These are phyloP conservation scores for Boletellus deceptivus DNA, from an alignment of 1,284 basidiomycete species.

Conservation along the genomic window DNA sequence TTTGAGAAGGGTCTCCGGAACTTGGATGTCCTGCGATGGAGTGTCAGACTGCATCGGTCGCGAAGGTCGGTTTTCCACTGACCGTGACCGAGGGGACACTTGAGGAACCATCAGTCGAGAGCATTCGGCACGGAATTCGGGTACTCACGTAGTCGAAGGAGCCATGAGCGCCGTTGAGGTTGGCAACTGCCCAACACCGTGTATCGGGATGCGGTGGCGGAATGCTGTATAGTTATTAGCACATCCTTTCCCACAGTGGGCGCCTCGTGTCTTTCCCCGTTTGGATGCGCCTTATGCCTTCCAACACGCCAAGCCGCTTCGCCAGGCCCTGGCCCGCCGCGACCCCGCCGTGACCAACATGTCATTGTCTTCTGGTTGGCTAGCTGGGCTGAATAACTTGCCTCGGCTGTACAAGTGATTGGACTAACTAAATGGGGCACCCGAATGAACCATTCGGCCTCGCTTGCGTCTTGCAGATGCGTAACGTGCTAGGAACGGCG, in stretches of 20 bases:
- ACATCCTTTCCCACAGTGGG: constrained; percentile 23
- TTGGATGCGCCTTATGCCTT: background rate
- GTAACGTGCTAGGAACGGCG: constrained; percentile 11
- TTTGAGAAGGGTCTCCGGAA: constrained; percentile 98
- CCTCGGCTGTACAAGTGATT: too few relatives aligned
- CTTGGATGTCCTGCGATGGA: constrained; percentile 72
- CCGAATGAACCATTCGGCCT: too few relatives aligned
- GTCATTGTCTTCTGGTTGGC: too few relatives aligned
- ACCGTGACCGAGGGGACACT: constrained; percentile 74
- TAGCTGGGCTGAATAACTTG: too few relatives aligned
- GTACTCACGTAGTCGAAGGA: constrained; percentile 65
- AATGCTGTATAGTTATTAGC: constrained; percentile 31
- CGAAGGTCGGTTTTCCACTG: constrained; percentile 32
- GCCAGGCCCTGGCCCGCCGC: too few relatives aligned
- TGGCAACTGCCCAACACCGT: background rate
- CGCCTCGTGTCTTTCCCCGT: constrained; percentile 1
- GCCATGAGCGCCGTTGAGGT: constrained; percentile 60
- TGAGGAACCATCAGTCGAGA: constrained; percentile 16
- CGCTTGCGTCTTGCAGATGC: too few relatives aligned
- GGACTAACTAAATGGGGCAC: too few relatives aligned
- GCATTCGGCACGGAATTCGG: background rate
- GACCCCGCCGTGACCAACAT: too few relatives aligned
- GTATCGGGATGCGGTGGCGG: constrained; percentile 23
- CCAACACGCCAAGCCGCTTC: too few relatives aligned
- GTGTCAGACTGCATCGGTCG: constrained; percentile 25